Conservation (phyloP, 306 rosid genomes). For the Prunus dulcis region DNA sequence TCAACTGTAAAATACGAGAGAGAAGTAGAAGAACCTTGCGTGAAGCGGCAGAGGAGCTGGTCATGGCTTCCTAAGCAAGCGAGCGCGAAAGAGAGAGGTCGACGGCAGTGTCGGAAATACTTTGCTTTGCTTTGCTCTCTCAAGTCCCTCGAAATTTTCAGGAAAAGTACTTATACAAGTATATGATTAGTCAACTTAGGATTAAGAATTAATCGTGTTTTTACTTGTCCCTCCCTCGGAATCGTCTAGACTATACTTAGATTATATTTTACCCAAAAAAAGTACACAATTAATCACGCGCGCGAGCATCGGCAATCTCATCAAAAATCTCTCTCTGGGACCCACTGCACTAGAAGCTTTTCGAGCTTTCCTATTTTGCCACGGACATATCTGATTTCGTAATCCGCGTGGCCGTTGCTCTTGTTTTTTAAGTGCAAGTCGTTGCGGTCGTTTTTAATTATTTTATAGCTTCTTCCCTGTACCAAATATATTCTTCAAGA, state of each 20-base stretch:
- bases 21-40: slow-evolving; percentile 58
- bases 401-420: neutral
- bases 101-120: neutral
- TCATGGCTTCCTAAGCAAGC: slow-evolving; percentile 41
- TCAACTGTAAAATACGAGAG: neutral
- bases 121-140: neutral
- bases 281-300: neutral
- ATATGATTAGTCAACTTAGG: neutral
- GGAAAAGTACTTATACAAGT: neutral
- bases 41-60: slow-evolving; percentile 77
- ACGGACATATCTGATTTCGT: neutral
- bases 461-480: neutral
- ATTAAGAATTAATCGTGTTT: neutral
- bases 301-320: neutral
- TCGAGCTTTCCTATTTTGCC: neutral
- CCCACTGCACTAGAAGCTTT: neutral
- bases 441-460: neutral
- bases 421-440: neutral
- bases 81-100: neutral
- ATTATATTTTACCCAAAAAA: neutral
- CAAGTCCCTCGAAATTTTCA: neutral
- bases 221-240: neutral
- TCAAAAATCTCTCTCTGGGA: neutral
- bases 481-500: neutral
- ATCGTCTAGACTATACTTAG: neutral